Evolutionary conservation across 306 rosid genomes (phyloP).

Genomic region (Cicer judaicum): DNA sequence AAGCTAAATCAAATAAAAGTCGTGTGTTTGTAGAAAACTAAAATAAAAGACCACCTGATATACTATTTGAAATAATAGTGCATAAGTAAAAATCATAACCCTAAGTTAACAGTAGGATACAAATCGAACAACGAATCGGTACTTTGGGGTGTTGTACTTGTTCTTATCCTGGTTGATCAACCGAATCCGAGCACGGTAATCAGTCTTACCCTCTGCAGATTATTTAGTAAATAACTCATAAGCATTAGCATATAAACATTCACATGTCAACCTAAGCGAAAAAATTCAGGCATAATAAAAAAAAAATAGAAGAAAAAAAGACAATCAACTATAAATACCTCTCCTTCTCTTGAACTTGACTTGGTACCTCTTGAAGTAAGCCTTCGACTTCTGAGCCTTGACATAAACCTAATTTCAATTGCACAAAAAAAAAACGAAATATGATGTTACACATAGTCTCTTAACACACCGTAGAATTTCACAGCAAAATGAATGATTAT

Average conservation of each 20-base stretch:
- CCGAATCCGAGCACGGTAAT: slow-evolving; percentile 85
- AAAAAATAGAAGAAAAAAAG: background rate
- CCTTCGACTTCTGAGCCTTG: slow-evolving; percentile 50
- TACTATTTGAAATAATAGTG: background rate
- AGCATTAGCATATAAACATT: background rate
- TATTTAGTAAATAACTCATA: background rate
- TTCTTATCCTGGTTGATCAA: slow-evolving; percentile 93
- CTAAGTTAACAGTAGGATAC: slow-evolving; percentile 58
- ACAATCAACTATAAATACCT: slow-evolving; percentile 18
- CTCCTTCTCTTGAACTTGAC: slow-evolving; percentile 61
- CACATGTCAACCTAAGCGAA: background rate
- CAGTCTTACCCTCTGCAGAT: slow-evolving; percentile 86
- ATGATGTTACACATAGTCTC: background rate
- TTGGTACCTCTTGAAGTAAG: slow-evolving; percentile 57
- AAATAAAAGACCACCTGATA: background rate
- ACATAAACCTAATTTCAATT: slow-evolving; percentile 35
- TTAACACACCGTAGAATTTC: background rate
- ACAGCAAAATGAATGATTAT: background rate
- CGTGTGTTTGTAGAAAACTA: too few relatives aligned
- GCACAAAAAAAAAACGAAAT: background rate
- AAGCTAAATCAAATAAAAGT: background rate
- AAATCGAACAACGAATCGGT: slow-evolving; percentile 76
- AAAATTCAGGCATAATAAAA: background rate
- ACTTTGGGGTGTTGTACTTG: slow-evolving; percentile 88
- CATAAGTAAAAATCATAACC: background rate